phyloP scores from a whole-genome alignment of 73 alveolate species.

The Durusdinium trenchii region DNA sequence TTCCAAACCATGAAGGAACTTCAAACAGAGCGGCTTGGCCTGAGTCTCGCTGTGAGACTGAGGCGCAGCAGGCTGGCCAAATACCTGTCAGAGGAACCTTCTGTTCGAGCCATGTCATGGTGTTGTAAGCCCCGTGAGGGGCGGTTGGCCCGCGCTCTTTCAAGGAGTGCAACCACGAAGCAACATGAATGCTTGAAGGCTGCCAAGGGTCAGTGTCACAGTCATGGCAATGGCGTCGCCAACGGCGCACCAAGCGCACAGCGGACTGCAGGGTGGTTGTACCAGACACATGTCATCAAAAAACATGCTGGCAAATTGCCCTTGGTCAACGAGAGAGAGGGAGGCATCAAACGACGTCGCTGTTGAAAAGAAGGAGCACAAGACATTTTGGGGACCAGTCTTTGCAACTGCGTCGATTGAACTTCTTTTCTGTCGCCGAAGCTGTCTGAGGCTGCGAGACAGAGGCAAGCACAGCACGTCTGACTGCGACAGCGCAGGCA shows the following conservation, averaged over 20 bases:
- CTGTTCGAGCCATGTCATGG: constrained; percentile 30
- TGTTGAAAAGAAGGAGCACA: too few relatives aligned
- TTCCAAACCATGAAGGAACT: background rate
- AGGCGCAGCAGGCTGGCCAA: constrained; percentile 25
- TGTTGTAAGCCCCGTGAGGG: constrained; percentile 29
- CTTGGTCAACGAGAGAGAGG: constrained; percentile 16
- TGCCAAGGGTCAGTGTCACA: background rate
- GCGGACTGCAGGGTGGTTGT: background rate
- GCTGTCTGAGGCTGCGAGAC: too few relatives aligned
- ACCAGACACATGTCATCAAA: constrained; percentile 45
- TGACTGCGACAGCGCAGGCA: too few relatives aligned
- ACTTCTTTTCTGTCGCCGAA: too few relatives aligned
- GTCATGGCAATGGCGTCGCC: constrained; percentile 35
- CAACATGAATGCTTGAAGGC: constrained; percentile 45
- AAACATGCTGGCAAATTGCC: constrained; percentile 50
- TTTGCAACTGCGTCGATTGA: too few relatives aligned
- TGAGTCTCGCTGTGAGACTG: background rate
- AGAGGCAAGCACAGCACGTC: too few relatives aligned
- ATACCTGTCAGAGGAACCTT: background rate
- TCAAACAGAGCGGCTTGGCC: background rate
- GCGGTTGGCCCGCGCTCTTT: constrained; percentile 57
- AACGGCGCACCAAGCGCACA: constrained; percentile 25
- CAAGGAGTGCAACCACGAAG: constrained; percentile 41
- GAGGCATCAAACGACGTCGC: too few relatives aligned
- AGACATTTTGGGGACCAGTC: too few relatives aligned